Evolutionary conservation across 2,329 filamentous ascomycete species (phyloP).

Genomic region (Eurotiales sp.): DNA sequence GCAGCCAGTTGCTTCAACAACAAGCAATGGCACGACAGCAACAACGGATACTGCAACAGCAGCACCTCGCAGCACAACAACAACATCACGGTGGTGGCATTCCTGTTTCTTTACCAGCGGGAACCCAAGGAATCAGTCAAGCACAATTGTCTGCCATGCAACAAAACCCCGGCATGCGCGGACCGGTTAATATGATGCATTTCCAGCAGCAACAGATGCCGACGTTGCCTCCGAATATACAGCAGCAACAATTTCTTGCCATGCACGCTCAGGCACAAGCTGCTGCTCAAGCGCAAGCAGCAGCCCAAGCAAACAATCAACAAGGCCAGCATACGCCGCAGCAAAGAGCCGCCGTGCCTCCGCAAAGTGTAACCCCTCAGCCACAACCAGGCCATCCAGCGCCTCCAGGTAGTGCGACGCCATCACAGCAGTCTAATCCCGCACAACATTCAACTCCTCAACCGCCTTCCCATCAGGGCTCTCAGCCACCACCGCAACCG

Average conservation of each 20-base stretch:
- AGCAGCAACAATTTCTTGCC: conserved; percentile 39
- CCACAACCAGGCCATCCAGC: conserved; percentile 40
- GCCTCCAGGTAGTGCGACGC: conserved; percentile 36
- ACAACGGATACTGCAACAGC: conserved; percentile 30
- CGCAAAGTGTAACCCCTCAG: conserved; percentile 41
- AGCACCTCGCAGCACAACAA: conserved; percentile 22
- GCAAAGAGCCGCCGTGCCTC: conserved; percentile 38
- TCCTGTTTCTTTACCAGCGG: conserved; percentile 40
- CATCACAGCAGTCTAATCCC: conserved; percentile 31
- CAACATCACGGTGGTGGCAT: conserved; percentile 25
- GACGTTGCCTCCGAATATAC: conserved; percentile 40
- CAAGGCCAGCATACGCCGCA: conserved; percentile 39
- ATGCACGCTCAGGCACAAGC: conserved; percentile 28
- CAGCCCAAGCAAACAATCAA: conserved; percentile 30
- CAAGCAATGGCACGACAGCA: conserved; percentile 27
- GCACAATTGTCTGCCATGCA: conserved; percentile 44
- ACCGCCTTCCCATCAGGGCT: conserved; percentile 33
- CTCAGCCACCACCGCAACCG: conserved; percentile 33
- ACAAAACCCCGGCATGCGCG: conserved; percentile 38
- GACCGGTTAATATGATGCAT: conserved; percentile 36
- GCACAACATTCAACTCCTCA: conserved; percentile 30
- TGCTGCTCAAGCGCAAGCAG: conserved; percentile 9
- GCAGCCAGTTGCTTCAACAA: conserved; percentile 47
- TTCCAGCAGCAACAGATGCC: conserved; percentile 41
- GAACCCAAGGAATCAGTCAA: conserved; percentile 36